Percentiles rank a stretch among this genome's conserved stretches.
These are phyloP conservation scores for Termitomyces titanicus DNA, from an alignment of 768 basidiomycete genomes.

Conservation along the genomic window DNA sequence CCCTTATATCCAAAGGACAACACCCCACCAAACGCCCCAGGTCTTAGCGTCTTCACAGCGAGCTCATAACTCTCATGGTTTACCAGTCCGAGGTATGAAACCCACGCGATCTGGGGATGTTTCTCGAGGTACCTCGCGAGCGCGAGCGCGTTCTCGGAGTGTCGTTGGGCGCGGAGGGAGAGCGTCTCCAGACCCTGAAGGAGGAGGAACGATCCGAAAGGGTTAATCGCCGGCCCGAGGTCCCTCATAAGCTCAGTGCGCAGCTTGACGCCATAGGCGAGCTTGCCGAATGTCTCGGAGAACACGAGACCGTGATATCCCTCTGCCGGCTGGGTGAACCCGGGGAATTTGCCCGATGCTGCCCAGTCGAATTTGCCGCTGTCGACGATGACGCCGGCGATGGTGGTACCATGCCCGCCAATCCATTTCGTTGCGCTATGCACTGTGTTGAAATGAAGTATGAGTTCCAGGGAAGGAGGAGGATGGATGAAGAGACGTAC, in stretches of 20 bases:
- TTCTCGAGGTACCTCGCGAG: conserved; percentile 60
- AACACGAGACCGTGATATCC: conserved; percentile 55
- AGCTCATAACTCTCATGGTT: conserved; percentile 56
- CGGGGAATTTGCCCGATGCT: conserved; percentile 64
- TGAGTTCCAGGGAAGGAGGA: too few relatives aligned
- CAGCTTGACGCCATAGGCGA: conserved; percentile 63
- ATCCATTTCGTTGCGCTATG: conserved; percentile 53
- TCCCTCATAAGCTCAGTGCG: conserved; percentile 34
- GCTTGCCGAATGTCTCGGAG: conserved; percentile 57
- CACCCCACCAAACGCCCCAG: conserved; percentile 55
- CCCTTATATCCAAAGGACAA: conserved; percentile 77
- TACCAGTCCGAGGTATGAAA: conserved; percentile 57
- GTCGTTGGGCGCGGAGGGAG: conserved; percentile 64
- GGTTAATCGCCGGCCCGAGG: too few relatives aligned
- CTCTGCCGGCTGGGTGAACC: conserved; percentile 69
- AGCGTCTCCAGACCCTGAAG: conserved; percentile 65
- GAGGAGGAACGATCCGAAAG: too few relatives aligned
- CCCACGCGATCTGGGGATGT: conserved; percentile 69
- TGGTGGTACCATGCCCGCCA: conserved; percentile 75
- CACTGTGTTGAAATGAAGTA: too few relatives aligned
- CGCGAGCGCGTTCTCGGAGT: conserved; percentile 66
- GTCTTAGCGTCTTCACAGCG: conserved; percentile 8
- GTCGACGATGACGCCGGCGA: conserved; percentile 73
- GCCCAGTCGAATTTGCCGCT: conserved; percentile 73
- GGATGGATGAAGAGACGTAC: conserved; percentile 23